phyloP scores from a whole-genome alignment of 2,329 filamentous ascomycete genomes.

The Penicillium vulpinum region DNA sequence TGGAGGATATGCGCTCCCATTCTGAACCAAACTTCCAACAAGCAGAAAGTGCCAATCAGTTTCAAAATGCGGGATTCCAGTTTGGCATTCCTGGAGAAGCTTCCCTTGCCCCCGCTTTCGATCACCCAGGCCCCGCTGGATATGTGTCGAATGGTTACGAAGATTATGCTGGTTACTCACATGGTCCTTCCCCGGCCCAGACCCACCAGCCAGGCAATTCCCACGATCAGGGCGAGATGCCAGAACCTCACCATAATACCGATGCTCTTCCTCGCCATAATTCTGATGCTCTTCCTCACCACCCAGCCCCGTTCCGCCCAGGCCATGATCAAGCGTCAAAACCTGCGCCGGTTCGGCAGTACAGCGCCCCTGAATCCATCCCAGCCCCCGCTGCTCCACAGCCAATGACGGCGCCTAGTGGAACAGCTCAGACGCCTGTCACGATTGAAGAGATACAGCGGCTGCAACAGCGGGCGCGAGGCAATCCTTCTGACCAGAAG shows the following conservation, averaged over 20 bases:
- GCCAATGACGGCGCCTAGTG: slow-evolving; percentile 9
- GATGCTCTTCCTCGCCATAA: slow-evolving; percentile 59
- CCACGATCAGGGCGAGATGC: slow-evolving; percentile 19
- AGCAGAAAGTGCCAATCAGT: slow-evolving; percentile 31
- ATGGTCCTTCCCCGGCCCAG: slow-evolving; percentile 22
- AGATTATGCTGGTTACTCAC: slow-evolving; percentile 22
- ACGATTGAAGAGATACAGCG: slow-evolving; percentile 76
- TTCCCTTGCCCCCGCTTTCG: slow-evolving; percentile 13
- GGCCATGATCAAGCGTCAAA: slow-evolving; percentile 49
- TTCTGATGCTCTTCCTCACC: slow-evolving; percentile 57
- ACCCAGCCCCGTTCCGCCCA: slow-evolving; percentile 56
- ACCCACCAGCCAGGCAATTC: slow-evolving; percentile 24
- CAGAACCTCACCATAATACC: slow-evolving; percentile 46
- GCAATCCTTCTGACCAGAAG: slow-evolving; percentile 70
- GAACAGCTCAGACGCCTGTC: slow-evolving; percentile 54
- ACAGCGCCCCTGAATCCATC: slow-evolving; percentile 40
- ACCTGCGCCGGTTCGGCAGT: slow-evolving; percentile 56
- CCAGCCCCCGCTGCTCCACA: slow-evolving; percentile 35
- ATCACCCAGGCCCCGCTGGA: slow-evolving; percentile 15
- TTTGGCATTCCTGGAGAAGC: slow-evolving; percentile 65
- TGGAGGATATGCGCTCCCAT: slow-evolving; percentile 39
- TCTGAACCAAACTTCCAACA: slow-evolving; percentile 49
- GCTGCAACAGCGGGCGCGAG: slow-evolving; percentile 68
- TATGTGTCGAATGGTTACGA: slow-evolving; percentile 21
- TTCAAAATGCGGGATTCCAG: slow-evolving; percentile 59